These are phyloP conservation scores for Pleurotus eryngii DNA, from an alignment of 768 basidiomycete species.

Conservation along the genomic window DNA sequence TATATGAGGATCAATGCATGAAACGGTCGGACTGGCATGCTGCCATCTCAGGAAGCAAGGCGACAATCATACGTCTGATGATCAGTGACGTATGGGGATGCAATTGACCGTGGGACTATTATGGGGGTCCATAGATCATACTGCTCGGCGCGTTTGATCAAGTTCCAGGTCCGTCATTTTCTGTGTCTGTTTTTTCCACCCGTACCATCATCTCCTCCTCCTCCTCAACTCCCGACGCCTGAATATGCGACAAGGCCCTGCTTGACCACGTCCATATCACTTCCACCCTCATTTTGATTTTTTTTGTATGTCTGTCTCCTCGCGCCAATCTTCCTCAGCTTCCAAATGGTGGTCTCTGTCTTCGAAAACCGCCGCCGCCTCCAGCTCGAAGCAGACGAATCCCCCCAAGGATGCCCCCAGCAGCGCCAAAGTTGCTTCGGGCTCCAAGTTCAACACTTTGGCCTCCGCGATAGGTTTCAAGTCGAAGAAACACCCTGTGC, in stretches of 20 bases:
- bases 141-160: constrained; percentile 9
- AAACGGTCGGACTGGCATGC: too few relatives aligned
- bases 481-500: constrained; percentile 52
- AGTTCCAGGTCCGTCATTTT: constrained; percentile 1
- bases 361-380: constrained; percentile 20
- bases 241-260: constrained; percentile 19
- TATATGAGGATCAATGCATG: too few relatives aligned
- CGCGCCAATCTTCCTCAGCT: constrained; percentile 27
- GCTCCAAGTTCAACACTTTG: constrained; percentile 51
- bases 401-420: constrained; percentile 23
- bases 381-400: constrained; percentile 25
- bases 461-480: constrained; percentile 63
- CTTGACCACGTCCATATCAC: constrained; percentile 9
- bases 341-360: constrained; percentile 45
- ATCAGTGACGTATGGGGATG: too few relatives aligned
- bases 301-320: constrained; percentile 19
- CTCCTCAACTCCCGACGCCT: background rate
- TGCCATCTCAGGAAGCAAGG: too few relatives aligned
- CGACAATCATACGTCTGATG: too few relatives aligned
- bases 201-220: background rate
- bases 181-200: background rate
- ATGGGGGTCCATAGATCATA: background rate
- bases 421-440: constrained; percentile 17
- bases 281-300: constrained; percentile 16
- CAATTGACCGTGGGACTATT: constrained; percentile 1